These are phyloP conservation scores for Aspergillus latus DNA, from an alignment of 2,329 filamentous ascomycete species.

Conservation along the genomic window DNA sequence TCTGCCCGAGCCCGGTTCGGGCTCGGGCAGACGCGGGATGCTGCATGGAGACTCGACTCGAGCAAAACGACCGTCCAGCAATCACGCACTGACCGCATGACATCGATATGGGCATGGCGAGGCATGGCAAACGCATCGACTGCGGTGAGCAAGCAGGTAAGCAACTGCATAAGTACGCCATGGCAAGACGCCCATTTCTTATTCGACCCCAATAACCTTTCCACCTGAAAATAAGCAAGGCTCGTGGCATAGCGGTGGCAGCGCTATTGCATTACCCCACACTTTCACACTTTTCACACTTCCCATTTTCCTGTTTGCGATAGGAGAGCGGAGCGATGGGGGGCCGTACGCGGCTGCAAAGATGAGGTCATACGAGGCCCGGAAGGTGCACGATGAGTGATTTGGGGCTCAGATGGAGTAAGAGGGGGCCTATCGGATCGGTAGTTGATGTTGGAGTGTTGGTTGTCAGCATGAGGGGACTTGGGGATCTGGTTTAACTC, in stretches of 20 bases:
- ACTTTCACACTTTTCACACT: background rate
- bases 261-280: background rate
- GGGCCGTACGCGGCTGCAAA: background rate
- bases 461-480: no score
- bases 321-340: background rate
- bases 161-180: no score
- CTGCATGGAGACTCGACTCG: no score
- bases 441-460: background rate
- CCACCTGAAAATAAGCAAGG: background rate
- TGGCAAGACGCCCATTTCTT: no score
- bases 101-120: background rate
- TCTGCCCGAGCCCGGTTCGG: no score
- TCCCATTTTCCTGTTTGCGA: background rate
- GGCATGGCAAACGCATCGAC: no score
- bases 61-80: no score
- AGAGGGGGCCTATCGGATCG: background rate
- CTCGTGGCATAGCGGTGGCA: background rate
- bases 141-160: no score
- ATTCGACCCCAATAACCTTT: background rate
- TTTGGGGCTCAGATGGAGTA: background rate
- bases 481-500: no score
- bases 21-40: background rate
- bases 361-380: background rate
- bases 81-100: background rate
- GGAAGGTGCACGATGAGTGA: background rate